Evolutionary conservation across 768 basidiomycete species (phyloP), one percentile per base, ranked within the genome.

Genomic region (Goffeauzyma gilvescens): DNA sequence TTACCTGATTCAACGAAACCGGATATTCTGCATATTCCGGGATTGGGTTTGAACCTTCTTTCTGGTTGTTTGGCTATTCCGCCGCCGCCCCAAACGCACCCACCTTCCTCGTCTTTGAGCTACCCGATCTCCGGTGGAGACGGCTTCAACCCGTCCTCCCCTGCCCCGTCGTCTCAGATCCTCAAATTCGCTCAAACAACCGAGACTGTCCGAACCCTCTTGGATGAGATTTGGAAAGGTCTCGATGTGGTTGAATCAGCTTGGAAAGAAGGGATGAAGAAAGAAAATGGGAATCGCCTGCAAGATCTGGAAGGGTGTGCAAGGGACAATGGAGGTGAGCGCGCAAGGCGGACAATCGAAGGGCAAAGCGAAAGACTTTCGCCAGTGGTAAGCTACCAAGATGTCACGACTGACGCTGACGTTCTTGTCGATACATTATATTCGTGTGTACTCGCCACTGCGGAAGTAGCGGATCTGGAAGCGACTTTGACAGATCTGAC

Each of bases 261-360:
- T 5, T 44, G 42, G 42, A 35, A 26, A 22, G 42, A 44, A 7
- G 42, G 33, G 4, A 44, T 44, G 8, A 35, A 32, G 10, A 44
- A 35, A 22, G 21, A 32, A 23, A 18, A 21, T 5, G 18, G 14
- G 5, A 10, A 20, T 7, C 37, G 42, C 33, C 6, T 30, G n/a
- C 33, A 37, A 10, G 42, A 44, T 21, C 21, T 44, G 20, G 35
- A 28, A 30, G 42, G 22, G 10, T 21, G 20, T 18, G 42, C 30
- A 6, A 44, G 21, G 24, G 30, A 20, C 14, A 32, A 44, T 30
- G 42, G 42, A 13, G 22, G 42, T 44, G 25, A 44, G 42, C 20
- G 4, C 28, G 8, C 9, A 9, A 30, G 9, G 9, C n/a, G 9
- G n/a, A 9, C 28, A 30, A 30, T 9, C 28, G 8, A 9, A 9